Base-by-base conservation (phyloP, 805 yeast species). In the Tetrapisispora nanseiensis region DNA sequence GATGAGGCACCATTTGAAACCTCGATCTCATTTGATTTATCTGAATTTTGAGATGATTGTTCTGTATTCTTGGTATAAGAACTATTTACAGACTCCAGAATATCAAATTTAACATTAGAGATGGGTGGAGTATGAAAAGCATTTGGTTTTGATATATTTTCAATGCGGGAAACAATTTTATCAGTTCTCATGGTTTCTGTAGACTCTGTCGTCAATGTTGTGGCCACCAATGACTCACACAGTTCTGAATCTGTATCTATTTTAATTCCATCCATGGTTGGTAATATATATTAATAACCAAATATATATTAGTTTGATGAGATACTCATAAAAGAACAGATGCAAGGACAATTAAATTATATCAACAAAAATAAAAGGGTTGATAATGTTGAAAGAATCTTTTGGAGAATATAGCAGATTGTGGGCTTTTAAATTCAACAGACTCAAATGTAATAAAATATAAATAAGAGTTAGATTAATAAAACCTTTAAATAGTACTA, bases 101-200 rank as follows among this genome's bases (percentile, higher is more conserved):
- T 35, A 42, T 61, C 62, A 44, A 49, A 59, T 32, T 48, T 51
- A 3, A 55, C 34, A 19, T 54, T 56, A 9, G 52, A 47, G 20
- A 59, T 57, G 2, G 66, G 66, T 19, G 64, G 63, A 3, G 66
- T 61, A 42, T 47, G 49, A 22, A 60, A 50, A 38, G 42, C 46
- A 19, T 46, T 48, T 2, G 15, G 15, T 21, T 33, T 33, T 9
- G 28, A 9, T 29, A 6, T 5, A 9, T 10, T 19, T 3, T 29
- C 15, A n/a, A 10, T 10, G 8, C 8, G 3, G 4, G 6, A 8
- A n/a, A 29, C 4, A 29, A 3, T 5, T n/a, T 29, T 13, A n/a
- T n/a, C 18, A 5, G 18, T n/a, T 9, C 15, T 11, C 15, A 29
- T 6, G n/a, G 32, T n/a, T 5, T 15, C 13, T 15, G 19, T 29